A percentile compares a stretch with the other conserved stretches of the same genome.
These are phyloP conservation scores for Cyberlindnera nakhonratchasimensis DNA, from an alignment of 805 yeast genomes.

Conservation along the genomic window DNA sequence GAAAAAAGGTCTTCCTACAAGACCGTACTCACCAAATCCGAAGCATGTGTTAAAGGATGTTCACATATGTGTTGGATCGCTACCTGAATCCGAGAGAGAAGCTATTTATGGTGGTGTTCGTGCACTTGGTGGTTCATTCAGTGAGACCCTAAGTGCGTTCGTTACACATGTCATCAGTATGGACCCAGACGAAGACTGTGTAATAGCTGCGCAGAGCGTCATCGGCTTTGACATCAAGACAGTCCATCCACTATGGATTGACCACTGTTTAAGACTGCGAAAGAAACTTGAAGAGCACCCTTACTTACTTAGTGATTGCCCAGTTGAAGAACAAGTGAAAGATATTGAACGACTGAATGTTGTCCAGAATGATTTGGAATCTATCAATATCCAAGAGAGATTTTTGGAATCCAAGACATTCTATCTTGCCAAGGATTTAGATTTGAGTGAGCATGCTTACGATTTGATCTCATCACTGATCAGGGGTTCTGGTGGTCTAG, in stretches of 20 bases:
- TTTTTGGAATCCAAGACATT: slow-evolving; percentile 45
- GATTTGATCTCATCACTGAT: slow-evolving; percentile 44
- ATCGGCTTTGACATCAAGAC: slow-evolving; percentile 45
- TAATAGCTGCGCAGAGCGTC: slow-evolving; percentile 46
- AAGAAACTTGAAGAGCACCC: slow-evolving; percentile 43
- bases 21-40: slow-evolving; percentile 72
- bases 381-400: slow-evolving; percentile 8
- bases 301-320: slow-evolving; percentile 9
- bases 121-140: slow-evolving; percentile 74
- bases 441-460: slow-evolving; percentile 42
- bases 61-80: slow-evolving; percentile 56
- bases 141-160: slow-evolving; percentile 55
- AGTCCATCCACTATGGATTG: slow-evolving; percentile 80
- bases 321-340: slow-evolving; percentile 9
- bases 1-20: slow-evolving; percentile 44
- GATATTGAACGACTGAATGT: slow-evolving; percentile 16
- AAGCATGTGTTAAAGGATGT: slow-evolving; percentile 58
- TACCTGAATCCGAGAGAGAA: slow-evolving; percentile 58
- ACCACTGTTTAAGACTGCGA: slow-evolving; percentile 57
- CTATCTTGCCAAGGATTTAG: slow-evolving; percentile 53
- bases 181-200: slow-evolving; percentile 54
- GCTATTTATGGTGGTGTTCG: slow-evolving; percentile 62
- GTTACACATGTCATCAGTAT: slow-evolving; percentile 77
- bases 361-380: slow-evolving; percentile 9
- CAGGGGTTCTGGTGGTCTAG: slow-evolving; percentile 50